phyloP scores from a whole-genome alignment of 768 basidiomycete genomes.

The Podaxis sp. region DNA sequence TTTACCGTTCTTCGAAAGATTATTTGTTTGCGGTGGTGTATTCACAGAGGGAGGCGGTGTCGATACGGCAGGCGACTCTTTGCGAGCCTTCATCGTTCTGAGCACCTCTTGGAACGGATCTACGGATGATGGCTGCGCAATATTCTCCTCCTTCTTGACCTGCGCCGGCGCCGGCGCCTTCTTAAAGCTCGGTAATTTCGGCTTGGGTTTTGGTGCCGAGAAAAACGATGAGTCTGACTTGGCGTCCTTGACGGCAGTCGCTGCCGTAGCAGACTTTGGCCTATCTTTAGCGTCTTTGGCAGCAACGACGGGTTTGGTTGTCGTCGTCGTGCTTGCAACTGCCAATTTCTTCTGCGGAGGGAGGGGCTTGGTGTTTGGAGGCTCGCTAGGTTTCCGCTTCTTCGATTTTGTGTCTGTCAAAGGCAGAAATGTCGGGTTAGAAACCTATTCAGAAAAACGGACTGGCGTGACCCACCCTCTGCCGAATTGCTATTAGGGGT shows the following conservation, averaged over 20 bases:
- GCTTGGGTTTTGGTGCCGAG: slow-evolving; percentile 81
- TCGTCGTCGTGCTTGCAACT: slow-evolving; percentile 41
- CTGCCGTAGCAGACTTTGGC: slow-evolving; percentile 18
- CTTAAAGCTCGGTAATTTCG: slow-evolving; percentile 83
- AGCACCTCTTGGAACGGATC: slow-evolving; percentile 85
- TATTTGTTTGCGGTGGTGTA: slow-evolving; percentile 32
- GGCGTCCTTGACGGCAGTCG: slow-evolving; percentile 60
- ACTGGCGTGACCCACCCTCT: slow-evolving; percentile 77
- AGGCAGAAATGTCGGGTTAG: slow-evolving; percentile 18
- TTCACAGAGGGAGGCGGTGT: slow-evolving; percentile 49
- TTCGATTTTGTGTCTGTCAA: slow-evolving; percentile 56
- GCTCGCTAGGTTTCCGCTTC: slow-evolving; percentile 72
- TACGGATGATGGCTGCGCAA: slow-evolving; percentile 73
- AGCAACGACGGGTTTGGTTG: slow-evolving; percentile 39
- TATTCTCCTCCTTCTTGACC: slow-evolving; percentile 59
- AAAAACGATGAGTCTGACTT: slow-evolving; percentile 89
- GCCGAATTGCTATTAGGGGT: slow-evolving; percentile 41
- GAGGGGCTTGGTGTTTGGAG: slow-evolving; percentile 40
- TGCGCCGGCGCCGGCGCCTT: slow-evolving; percentile 49
- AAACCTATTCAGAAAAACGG: slow-evolving; percentile 20
- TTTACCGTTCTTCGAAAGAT: slow-evolving; percentile 42
- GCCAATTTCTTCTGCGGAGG: slow-evolving; percentile 70
- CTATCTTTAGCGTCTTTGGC: slow-evolving; percentile 54
- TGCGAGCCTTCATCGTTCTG: slow-evolving; percentile 68
- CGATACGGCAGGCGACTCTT: slow-evolving; percentile 58